Conservation (phyloP, 805 yeast genomes). For the Starmerella geochares region DNA sequence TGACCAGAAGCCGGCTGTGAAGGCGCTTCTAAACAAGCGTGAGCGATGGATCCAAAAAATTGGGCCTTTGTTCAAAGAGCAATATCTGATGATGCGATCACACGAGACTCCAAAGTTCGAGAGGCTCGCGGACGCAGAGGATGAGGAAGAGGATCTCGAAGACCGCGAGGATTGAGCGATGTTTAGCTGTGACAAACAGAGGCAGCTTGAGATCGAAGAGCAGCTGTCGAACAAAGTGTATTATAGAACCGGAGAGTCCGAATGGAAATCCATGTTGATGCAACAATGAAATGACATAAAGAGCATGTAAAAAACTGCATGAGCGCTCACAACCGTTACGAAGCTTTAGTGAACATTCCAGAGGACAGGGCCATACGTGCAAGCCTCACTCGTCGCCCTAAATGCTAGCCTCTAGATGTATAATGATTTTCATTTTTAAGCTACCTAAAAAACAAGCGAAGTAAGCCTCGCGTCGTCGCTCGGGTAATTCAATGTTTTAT, state of each 20-base stretch:
- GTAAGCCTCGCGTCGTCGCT: not conserved
- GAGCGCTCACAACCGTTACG: no score
- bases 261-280: no score
- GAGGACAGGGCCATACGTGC: no score
- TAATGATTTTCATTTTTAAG: no score
- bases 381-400: no score
- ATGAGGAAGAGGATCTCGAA: constrained; percentile 16
- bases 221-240: not conserved
- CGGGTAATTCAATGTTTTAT: not conserved
- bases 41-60: constrained; percentile 79
- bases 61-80: constrained; percentile 68
- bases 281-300: not conserved
- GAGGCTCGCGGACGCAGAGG: constrained; percentile 37
- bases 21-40: constrained; percentile 75
- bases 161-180: constrained; percentile 14
- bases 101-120: constrained; percentile 56
- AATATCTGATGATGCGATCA: constrained; percentile 62
- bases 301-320: not conserved
- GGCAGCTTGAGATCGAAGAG: no score
- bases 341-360: no score
- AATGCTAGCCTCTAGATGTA: no score
- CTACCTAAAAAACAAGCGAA: no score
- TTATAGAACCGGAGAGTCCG: no score
- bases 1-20: constrained; percentile 67
- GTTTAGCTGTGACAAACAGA: no score